These are phyloP conservation scores for Polychytrium aggregatum DNA, from an alignment of 192 early-diverging fungal species.

Conservation along the genomic window DNA sequence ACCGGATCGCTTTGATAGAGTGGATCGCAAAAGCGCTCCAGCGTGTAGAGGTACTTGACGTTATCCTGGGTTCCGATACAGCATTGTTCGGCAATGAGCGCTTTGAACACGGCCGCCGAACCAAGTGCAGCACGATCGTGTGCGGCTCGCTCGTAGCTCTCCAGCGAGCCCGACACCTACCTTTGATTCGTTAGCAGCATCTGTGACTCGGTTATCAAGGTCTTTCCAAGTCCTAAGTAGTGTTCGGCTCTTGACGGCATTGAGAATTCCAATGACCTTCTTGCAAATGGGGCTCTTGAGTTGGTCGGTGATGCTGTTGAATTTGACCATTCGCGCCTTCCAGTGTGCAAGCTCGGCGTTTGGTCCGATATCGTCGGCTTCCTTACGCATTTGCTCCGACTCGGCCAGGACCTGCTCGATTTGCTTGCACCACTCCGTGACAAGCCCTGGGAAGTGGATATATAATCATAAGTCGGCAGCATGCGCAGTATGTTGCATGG, in stretches of 20 bases:
- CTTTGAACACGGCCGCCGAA: too few relatives aligned
- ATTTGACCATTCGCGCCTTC: slow-evolving; percentile 61
- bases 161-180: slow-evolving; percentile 11
- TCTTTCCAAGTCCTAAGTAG: slow-evolving; percentile 53
- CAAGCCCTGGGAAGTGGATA: slow-evolving; percentile 23
- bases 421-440: slow-evolving; percentile 56
- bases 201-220: slow-evolving; percentile 51
- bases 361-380: slow-evolving; percentile 58
- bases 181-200: slow-evolving; percentile 59
- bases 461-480: too few relatives aligned
- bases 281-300: slow-evolving; percentile 46
- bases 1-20: slow-evolving; percentile 49
- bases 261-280: slow-evolving; percentile 55
- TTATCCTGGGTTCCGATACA: slow-evolving; percentile 52
- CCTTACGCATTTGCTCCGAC: slow-evolving; percentile 56
- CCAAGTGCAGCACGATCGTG: too few relatives aligned
- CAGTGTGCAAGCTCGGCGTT: slow-evolving; percentile 60
- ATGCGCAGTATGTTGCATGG: too few relatives aligned
- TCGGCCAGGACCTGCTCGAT: slow-evolving; percentile 58
- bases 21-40: slow-evolving; percentile 56
- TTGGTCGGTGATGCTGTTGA: slow-evolving; percentile 57
- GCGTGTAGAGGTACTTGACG: slow-evolving; percentile 55
- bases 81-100: too few relatives aligned
- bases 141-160: too few relatives aligned
- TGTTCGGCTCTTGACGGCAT: slow-evolving; percentile 44